Evolutionary conservation across 2,329 filamentous ascomycete genomes (phyloP), one percentile per base, ranked within the genome.

Genomic region (Epichloe festucae): DNA sequence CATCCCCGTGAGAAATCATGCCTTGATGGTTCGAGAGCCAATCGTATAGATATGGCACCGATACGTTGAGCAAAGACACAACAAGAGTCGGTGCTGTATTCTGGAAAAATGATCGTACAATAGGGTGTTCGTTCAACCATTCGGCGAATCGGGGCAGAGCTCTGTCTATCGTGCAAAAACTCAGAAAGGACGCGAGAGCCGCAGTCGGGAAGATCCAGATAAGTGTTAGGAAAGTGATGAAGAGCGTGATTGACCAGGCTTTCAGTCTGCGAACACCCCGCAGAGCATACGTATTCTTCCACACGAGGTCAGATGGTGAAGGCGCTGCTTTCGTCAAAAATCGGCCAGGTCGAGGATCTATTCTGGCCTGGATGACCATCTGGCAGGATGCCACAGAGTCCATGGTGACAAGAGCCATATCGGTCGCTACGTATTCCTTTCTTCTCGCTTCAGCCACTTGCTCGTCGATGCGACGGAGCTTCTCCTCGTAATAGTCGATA

Each of bases 361-460:
- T 81, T 11, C 95, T 84, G 4, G 93, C 90, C 67, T 98, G 93
- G 43, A 95, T 88, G 23, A 90, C 88, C 89, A 97, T 95, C 70
- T 98, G 93, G 59, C 81, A 84, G 35, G 90, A 85, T 14, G 90
- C 87, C 48, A 95, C 93, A 3, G 89, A 93, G 70, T 96, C 88
- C 89, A 98, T 94, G 0, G 93, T 97, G 40, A 98, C 87, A 66
- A 98, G 96, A 1, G 94, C 94, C 54, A 94, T 77, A 47, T 91
- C 85, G 1, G 84, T 90, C 0, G 93, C 76, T 5, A 77, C 71
- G 60, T 89, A 97, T 3, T 85, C 77, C 65, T 87, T 87, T 60
- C 81, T 80, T 31, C 93, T 81, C 11, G 89, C 80, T 7, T 69
- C 68, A 7, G 70, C 67, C 48, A 98, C 88, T 57, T 82, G 77